phyloP scores from a whole-genome alignment of 495 filamentous ascomycete genomes.

The Xylaria venustula region DNA sequence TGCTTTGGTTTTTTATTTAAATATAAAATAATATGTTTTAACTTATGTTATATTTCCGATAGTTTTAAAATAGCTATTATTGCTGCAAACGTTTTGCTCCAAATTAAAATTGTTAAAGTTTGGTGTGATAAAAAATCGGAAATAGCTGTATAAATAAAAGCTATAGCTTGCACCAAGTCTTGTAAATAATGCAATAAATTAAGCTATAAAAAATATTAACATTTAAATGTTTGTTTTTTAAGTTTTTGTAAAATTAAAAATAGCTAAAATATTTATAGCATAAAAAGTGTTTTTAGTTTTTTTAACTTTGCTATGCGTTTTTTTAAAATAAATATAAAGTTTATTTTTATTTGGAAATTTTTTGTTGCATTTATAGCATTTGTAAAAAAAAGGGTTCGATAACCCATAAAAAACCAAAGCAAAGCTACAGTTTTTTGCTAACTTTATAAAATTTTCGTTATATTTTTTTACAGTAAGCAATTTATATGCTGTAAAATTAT shows the following conservation, averaged over 20 bases:
- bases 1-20: background rate
- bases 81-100: slow-evolving; percentile 17
- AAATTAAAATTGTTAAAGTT: slow-evolving; percentile 14
- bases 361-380: background rate
- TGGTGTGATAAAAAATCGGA: slow-evolving; percentile 20
- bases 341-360: background rate
- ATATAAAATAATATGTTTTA: slow-evolving; percentile 1
- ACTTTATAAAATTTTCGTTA: too few species aligned
- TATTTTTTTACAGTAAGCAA: too few species aligned
- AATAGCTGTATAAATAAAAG: slow-evolving; percentile 18
- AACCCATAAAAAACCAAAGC: too few species aligned
- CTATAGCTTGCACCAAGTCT: slow-evolving; percentile 5
- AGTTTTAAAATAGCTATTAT: slow-evolving; percentile 1
- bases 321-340: background rate
- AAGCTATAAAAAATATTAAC: background rate
- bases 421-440: too few species aligned
- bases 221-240: slow-evolving; percentile 22
- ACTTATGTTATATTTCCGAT: slow-evolving; percentile 3
- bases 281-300: background rate
- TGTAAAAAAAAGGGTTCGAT: too few species aligned
- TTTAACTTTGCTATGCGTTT: background rate
- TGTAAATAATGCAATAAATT: background rate
- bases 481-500: too few species aligned
- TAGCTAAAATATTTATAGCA: background rate
- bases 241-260: slow-evolving; percentile 17